phyloP scores from a whole-genome alignment of 768 basidiomycete genomes.

The Lentinula sp. region DNA sequence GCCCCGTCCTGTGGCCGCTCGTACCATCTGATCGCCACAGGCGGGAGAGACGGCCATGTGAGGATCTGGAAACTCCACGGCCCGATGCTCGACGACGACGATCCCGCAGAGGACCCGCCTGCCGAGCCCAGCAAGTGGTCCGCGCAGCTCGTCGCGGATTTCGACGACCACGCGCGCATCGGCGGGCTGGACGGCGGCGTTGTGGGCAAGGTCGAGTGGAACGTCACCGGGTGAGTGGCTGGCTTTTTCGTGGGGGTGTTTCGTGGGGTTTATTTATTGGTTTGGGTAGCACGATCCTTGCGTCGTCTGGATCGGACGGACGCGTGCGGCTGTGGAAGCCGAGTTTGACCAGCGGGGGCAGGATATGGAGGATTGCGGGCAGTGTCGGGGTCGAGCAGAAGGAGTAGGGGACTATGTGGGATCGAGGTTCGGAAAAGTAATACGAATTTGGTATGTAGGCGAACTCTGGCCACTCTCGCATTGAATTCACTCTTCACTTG shows the following conservation, averaged over 20 bases:
- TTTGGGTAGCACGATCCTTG: slow-evolving; percentile 82
- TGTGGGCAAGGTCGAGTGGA: slow-evolving; percentile 84
- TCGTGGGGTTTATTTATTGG: too few species aligned
- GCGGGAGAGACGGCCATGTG: slow-evolving; percentile 81
- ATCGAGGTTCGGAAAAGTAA: too few species aligned
- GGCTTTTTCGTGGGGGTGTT: too few species aligned
- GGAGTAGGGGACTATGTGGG: too few species aligned
- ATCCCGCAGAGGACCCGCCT: slow-evolving; percentile 42
- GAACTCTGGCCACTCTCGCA: too few species aligned
- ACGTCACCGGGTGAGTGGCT: slow-evolving; percentile 66
- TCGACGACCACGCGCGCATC: slow-evolving; percentile 62
- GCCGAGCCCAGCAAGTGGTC: too few species aligned
- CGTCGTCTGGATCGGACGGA: slow-evolving; percentile 80
- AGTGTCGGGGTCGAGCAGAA: slow-evolving; percentile 64
- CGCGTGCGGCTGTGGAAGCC: slow-evolving; percentile 83
- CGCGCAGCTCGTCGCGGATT: slow-evolving; percentile 74
- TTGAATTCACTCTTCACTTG: too few species aligned
- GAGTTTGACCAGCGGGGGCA: slow-evolving; percentile 67
- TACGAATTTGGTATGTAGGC: too few species aligned
- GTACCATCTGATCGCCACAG: slow-evolving; percentile 92
- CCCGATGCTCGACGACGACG: slow-evolving; percentile 34
- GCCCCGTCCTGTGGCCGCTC: slow-evolving; percentile 91
- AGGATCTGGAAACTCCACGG: slow-evolving; percentile 85
- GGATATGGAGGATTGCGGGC: slow-evolving; percentile 80
- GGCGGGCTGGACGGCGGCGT: slow-evolving; percentile 29